A percentile compares a stretch with the other conserved stretches of the same genome.
These are phyloP conservation scores for Boechera stricta DNA, from an alignment of 345 rosid species.

Conservation along the genomic window DNA sequence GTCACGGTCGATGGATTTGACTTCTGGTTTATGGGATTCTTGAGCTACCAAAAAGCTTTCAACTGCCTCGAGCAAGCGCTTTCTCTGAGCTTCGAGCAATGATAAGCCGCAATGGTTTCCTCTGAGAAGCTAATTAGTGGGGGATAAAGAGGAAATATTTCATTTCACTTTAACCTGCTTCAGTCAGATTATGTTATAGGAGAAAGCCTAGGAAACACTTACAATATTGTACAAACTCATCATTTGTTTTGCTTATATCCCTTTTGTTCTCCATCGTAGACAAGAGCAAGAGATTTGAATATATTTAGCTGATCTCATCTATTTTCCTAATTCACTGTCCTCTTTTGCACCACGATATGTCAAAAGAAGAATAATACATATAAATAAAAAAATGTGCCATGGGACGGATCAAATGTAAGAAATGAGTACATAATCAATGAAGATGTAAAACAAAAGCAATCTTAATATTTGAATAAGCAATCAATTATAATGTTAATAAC, in stretches of 20 bases:
- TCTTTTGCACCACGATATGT: neutral
- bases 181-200: slow-evolving; percentile 39
- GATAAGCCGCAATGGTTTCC: slow-evolving; percentile 27
- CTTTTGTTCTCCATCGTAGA: slow-evolving; percentile 27
- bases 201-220: slow-evolving; percentile 28
- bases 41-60: slow-evolving; percentile 69
- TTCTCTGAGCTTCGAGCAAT: slow-evolving; percentile 42
- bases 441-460: slow-evolving; percentile 4
- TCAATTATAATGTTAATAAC: neutral
- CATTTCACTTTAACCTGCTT: slow-evolving; percentile 37
- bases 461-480: neutral
- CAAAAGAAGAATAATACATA: neutral
- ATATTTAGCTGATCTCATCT: slow-evolving; percentile 10
- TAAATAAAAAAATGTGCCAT: neutral
- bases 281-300: slow-evolving; percentile 23
- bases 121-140: slow-evolving; percentile 32
- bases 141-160: slow-evolving; percentile 36
- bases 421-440: neutral
- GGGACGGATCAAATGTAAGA: neutral
- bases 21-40: slow-evolving; percentile 95
- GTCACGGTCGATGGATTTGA: slow-evolving; percentile 72
- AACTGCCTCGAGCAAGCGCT: slow-evolving; percentile 60
- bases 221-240: slow-evolving; percentile 39
- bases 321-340: slow-evolving; percentile 9
- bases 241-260: neutral